phyloP scores from a whole-genome alignment of 768 basidiomycete species.

The Mycena vulgaris region DNA sequence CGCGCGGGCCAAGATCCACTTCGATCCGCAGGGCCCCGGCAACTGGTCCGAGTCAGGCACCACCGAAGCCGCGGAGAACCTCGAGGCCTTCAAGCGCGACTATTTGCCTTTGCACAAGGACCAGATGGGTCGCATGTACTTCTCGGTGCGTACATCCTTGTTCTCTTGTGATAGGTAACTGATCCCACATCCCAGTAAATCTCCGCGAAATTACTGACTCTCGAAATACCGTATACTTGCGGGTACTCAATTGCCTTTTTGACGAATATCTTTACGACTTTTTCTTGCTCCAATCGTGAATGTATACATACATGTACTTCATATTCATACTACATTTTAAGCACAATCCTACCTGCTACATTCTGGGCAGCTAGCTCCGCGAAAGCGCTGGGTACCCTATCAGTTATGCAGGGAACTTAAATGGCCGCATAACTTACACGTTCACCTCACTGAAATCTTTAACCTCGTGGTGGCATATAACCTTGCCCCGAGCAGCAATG shows the following conservation, averaged over 20 bases:
- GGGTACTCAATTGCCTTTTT: too few species aligned
- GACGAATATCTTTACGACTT: too few species aligned
- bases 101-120: constrained; percentile 65
- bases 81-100: constrained; percentile 64
- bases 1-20: constrained; percentile 74
- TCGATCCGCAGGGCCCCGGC: constrained; percentile 66
- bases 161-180: background rate
- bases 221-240: too few species aligned
- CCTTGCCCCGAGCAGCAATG: constrained; percentile 78
- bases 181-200: background rate
- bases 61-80: constrained; percentile 50
- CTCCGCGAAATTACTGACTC: too few species aligned
- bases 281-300: too few species aligned
- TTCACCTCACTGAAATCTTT: constrained; percentile 66
- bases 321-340: constrained; percentile 40
- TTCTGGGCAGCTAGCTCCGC: constrained; percentile 42
- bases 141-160: constrained; percentile 41
- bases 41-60: constrained; percentile 51
- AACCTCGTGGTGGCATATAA: constrained; percentile 68
- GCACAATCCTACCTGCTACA: constrained; percentile 51
- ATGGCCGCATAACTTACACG: constrained; percentile 53
- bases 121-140: constrained; percentile 56
- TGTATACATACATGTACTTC: background rate
- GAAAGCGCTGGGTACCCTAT: background rate
- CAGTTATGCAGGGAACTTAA: background rate